Evolutionary conservation across 306 rosid genomes (phyloP), one percentile per base, ranked within the genome.

Genomic region (Cicer pinnatifidum): DNA sequence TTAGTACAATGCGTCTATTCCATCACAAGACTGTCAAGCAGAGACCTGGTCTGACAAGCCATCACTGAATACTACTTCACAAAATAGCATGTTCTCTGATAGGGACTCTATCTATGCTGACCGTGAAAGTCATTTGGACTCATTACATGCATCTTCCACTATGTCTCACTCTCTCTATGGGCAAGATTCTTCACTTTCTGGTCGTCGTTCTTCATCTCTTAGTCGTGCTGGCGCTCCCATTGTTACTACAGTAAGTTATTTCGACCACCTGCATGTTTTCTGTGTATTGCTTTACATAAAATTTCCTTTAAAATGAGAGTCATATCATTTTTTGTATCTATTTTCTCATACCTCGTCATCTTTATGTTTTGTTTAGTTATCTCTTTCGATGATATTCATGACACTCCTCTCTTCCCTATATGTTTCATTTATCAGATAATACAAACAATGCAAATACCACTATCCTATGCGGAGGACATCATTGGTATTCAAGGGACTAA

Each of bases 401-500:
- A 23, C 43, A 17, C n/a, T 17, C 53, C 33, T 44, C 54, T 20
- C 68, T 67, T 16, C 28, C 11, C 64, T 23, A 7, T 58, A 71
- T 61, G 69, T 72, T 68, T 82, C 12, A 5, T 13, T 77, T 39
- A 58, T 73, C 84, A 93, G 98, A 84, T 93, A 68, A 77, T 91
- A 35, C 98, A 93, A 87, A 90, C 96, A 15, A 89, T 93, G 96
- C 97, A 91, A 88, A 86, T 93, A 75, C 98, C 98, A 37, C 76
- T 93, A 10, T 88, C 98, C 35, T 93, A 89, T 80, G 98, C 97
- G 0, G 98, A 93, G 84, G 96, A 91, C 75, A 93, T 93, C 60
- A 91, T 93, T 78, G 98, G 98, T 48, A 82, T 89, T 81, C 96
- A 89, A 86, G 98, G 98, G 78, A 46, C 86, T 48, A 93, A 85